Evolutionary conservation across 2,329 filamentous ascomycete genomes (phyloP), one percentile per base, ranked within the genome.

Genomic region (Leptographium lundbergii): DNA sequence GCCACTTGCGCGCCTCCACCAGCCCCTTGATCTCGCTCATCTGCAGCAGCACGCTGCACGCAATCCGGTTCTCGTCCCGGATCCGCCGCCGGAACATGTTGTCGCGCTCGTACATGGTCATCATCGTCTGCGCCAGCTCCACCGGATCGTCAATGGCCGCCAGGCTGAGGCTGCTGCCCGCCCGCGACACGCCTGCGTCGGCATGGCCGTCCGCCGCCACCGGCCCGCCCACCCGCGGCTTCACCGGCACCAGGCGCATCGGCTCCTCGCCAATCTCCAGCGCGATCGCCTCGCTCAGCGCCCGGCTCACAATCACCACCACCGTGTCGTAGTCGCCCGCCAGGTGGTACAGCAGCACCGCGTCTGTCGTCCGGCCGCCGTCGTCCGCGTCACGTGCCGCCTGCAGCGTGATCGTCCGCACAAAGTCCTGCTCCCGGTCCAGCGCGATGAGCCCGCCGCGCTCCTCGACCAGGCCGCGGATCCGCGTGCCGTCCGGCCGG

Each of bases 271-370:
- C 91, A 66, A 96, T 81, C 66, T 95, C 91, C 13, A 92, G 80
- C 14, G 89, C 87, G 61, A 97, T 85, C 52, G 90, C 89, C 71
- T 97, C 91, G 59, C 91, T 95, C 42, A 99, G 79, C 4, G 91
- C 87, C 47, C 91, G 87, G 72, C 91, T 96, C 68, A 97, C 83
- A 64, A 97, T 92, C 29, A 82, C 77, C 51, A 96, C 84, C n/a
- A 97, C 95, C 58, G 86, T 91, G 70, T 99, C 91, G 70, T 95
- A 97, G 70, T 99, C 91, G 67, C 90, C 89, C 0, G 94, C 92
- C 51, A 99, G 79, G 71, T 99, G 92, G 71, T 95, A 97, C 57
- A 99, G 79, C 56, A 99, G 79, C 17, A 97, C 92, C 2, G 95
- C 91, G 72, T 99, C 94, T 0, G 92, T 95, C 1, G 87, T 91